Conservation (phyloP, 345 rosid genomes). For the Adansonia digitata region DNA sequence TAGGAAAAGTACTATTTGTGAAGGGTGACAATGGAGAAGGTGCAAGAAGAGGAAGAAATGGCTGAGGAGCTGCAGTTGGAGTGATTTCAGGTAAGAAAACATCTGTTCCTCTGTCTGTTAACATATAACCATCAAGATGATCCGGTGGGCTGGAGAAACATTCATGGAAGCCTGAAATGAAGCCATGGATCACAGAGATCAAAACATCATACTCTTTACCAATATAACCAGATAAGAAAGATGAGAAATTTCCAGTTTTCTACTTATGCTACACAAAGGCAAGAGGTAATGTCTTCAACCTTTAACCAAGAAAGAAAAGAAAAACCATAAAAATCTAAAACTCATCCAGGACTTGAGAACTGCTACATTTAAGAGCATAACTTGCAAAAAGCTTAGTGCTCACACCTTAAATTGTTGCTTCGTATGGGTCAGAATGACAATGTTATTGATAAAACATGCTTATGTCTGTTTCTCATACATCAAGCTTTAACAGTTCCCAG, state of each 20-base stretch:
- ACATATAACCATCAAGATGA: constrained; percentile 14
- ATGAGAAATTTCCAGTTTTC: neutral
- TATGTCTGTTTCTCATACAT: neutral
- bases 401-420: neutral
- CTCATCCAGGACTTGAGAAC: neutral
- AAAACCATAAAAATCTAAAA: neutral
- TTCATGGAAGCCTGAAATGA: constrained; percentile 48
- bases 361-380: neutral
- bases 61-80: constrained; percentile 70
- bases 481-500: neutral
- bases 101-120: constrained; percentile 19
- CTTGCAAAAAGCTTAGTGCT: neutral
- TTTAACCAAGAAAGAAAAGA: neutral
- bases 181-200: neutral
- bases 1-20: constrained; percentile 60
- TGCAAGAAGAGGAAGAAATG: constrained; percentile 82
- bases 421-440: neutral
- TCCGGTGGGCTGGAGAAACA: constrained; percentile 25
- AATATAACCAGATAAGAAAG: neutral
- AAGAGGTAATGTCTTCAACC: neutral
- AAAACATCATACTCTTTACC: neutral
- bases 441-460: neutral
- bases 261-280: neutral
- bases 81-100: constrained; percentile 62
- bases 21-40: constrained; percentile 86